Evolutionary conservation across 2,329 filamentous ascomycete genomes (phyloP), one percentile per base, ranked within the genome.

Genomic region (Xylaria arbuscula): DNA sequence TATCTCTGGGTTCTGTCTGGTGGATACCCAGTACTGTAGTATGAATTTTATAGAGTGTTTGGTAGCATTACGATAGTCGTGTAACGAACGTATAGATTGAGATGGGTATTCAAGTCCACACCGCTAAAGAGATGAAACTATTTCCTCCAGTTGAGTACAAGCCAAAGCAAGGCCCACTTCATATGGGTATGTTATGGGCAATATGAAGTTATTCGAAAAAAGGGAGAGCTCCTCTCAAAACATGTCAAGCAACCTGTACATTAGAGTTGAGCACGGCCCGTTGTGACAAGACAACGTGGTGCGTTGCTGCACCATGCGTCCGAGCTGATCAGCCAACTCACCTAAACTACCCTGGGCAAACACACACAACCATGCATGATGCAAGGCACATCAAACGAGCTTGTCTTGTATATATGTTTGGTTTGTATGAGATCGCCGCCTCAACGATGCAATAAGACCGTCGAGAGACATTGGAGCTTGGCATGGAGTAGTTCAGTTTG

Each of bases 311-410:
- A 42, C 32, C 50, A 60, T 54, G 40, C 57, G 50, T 66, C 56
- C 47, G 45, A 36, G 55, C 55, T 28, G 34, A 53, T 28, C 34
- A 51, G 2, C 17, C 32, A 48, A 15, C n/a, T 38, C 50, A 24
- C 36, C n/a, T 56, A 38, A 56, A 56, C 34, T 56, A 19, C 45
- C 24, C 42, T 51, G 40, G 19, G 58, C n/a, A 17, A 42, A 34
- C 19, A 62, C 40, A 62, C 50, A 42, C 48, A 69, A 36, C 58
- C 59, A 24, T 63, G 64, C 67, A 69, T 69, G 50, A 69, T 69
- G 67, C 67, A 69, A 61, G 60, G 64, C 60, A 67, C 59, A 64
- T 67, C 64, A 67, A 60, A 69, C 64, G 28, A 55, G 32, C 56
- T 53, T 50, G 34, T 34, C 45, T 53, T 60, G 53, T 56, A 28